Evolutionary conservation across 768 basidiomycete genomes (phyloP).

Genomic region (Suillus subluteus): DNA sequence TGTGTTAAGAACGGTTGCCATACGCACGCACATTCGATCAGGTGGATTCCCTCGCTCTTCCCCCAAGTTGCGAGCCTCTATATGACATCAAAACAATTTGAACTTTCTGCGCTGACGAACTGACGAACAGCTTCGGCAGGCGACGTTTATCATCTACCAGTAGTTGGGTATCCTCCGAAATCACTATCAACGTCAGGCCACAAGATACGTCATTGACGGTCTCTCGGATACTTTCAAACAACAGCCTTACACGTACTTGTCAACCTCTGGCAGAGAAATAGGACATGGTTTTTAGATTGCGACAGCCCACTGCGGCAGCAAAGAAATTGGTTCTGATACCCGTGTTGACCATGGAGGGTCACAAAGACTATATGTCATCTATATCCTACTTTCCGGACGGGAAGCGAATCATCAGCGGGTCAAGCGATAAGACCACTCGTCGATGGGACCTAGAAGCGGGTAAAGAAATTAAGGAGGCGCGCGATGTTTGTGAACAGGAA

Average conservation of each 20-base stretch:
- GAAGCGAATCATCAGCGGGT: not conserved
- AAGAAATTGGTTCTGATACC: not conserved
- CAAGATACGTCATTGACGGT: not conserved
- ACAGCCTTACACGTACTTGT: too few relatives aligned
- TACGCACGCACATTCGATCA: not conserved
- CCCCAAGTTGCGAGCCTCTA: not conserved
- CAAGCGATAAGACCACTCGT: not conserved
- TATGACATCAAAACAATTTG: not conserved
- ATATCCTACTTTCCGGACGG: not conserved
- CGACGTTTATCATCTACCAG: not conserved
- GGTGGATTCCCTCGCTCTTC: not conserved
- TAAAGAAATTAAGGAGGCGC: not conserved
- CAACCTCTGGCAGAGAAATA: not conserved
- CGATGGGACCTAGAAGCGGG: not conserved
- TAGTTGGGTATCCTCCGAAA: not conserved
- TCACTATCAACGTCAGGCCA: not conserved
- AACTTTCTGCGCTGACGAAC: not conserved
- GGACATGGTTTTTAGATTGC: not conserved
- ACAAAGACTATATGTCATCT: not conserved
- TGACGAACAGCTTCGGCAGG: not conserved
- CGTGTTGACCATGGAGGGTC: not conserved
- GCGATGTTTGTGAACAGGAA: not conserved
- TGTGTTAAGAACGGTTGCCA: not conserved
- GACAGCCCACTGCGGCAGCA: too few relatives aligned
- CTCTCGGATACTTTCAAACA: not conserved